Base-by-base conservation (phyloP, 805 yeast species). In the Suhomyces sp. region DNA sequence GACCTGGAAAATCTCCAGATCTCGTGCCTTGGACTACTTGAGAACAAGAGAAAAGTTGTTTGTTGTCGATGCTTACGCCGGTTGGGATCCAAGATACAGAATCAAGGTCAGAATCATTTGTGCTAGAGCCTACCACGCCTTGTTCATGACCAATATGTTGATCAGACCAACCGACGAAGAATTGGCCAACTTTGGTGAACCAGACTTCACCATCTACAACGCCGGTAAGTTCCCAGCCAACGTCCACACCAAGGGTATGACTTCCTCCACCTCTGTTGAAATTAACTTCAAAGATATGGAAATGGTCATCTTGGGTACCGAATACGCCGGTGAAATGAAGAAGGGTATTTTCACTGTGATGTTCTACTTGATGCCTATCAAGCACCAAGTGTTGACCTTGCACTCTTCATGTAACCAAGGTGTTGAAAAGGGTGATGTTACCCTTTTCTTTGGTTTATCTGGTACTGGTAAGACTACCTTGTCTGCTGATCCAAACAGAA, bases 221-320 rank as follows among this genome's bases (percentile, higher is more conserved):
- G 97, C 96, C 36, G 98, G 98, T 56, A 95, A 88, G 60, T 91
- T 91, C 86, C 98, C 97, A 31, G 98, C 98, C 33, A 91, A 91
- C 68, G 81, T 86, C 40, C 87, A 81, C 76, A 91, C 98, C 40
- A 82, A 86, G 61, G 97, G 97, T 60, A 91, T 91, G 98, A 86
- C 97, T 40, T 90, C 97, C 22, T 70, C 90, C 46, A 88, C 98
- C 30, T 85, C 96, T 33, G 95, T 91, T 47, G 97, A 88, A 69
- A 88, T 91, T 60, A 91, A 91, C 71, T 91, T 91, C 77, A 85
- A 88, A 71, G 88, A 79, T 50, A 90, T 90, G 96, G 98, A 93
- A 73, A 91, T 93, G 98, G 88, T 91, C 46, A 93, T 91, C 57
- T 76, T 93, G 53, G 98, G 98, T 68, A 91, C 98, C 28, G 98